phyloP scores from a whole-genome alignment of 1,284 basidiomycete species.

The Trametes pubescens region DNA sequence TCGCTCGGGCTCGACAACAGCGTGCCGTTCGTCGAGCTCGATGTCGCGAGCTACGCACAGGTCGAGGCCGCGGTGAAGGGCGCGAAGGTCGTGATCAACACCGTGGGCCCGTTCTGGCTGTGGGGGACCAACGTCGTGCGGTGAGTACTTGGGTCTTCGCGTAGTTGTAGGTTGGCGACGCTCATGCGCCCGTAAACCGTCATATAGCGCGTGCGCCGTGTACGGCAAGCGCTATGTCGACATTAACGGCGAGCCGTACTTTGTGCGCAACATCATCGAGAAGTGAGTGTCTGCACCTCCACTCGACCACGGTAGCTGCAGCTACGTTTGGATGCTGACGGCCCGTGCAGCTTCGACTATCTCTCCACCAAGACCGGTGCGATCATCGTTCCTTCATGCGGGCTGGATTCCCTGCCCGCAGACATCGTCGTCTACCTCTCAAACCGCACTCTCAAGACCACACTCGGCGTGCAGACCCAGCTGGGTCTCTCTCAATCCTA shows the following conservation, averaged over 20 bases:
- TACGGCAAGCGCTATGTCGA: conserved; percentile 72
- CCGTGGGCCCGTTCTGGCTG: conserved; percentile 71
- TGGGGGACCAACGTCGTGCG: conserved; percentile 71
- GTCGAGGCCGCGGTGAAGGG: conserved; percentile 62
- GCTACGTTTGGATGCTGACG: neutral
- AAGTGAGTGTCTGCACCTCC: conserved; percentile 43
- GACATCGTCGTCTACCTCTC: conserved; percentile 70
- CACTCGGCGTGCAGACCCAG: conserved; percentile 43
- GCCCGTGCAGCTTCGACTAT: conserved; percentile 63
- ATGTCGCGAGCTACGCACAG: conserved; percentile 55
- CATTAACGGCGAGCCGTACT: conserved; percentile 63
- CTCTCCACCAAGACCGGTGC: conserved; percentile 69
- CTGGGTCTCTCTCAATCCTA: conserved; percentile 52
- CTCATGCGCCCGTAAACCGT: neutral
- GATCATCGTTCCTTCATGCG: conserved; percentile 75
- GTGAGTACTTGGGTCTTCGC: conserved; percentile 45
- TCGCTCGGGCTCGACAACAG: conserved; percentile 51
- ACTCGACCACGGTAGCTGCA: neutral
- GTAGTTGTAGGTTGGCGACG: neutral
- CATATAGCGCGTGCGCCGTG: conserved; percentile 57
- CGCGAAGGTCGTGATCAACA: conserved; percentile 70
- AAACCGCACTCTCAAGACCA: conserved; percentile 54
- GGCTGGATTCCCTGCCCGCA: conserved; percentile 77
- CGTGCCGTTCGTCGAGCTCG: conserved; percentile 57
- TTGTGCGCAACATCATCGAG: conserved; percentile 60